These are phyloP conservation scores for Carpinus fangiana DNA, from an alignment of 306 rosid species.

Conservation along the genomic window DNA sequence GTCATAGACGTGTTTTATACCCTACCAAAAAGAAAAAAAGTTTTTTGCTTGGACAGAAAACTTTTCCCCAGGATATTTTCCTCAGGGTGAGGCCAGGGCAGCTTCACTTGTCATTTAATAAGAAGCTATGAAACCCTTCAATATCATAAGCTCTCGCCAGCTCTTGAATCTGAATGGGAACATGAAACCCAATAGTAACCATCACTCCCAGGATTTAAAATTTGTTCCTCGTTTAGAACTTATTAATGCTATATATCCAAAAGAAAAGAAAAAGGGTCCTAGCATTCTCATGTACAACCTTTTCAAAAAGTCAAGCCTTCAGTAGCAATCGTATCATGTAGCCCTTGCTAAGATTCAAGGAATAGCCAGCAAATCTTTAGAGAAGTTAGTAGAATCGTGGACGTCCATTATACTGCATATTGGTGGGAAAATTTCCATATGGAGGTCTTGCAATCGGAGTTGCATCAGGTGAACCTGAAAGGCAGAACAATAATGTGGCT, in stretches of 20 bases:
- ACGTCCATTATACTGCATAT: constrained; percentile 26
- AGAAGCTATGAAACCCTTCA: too few species aligned
- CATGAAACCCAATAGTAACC: background rate
- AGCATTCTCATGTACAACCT: background rate
- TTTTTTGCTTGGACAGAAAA: too few species aligned
- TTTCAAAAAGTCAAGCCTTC: background rate
- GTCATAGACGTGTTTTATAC: too few species aligned
- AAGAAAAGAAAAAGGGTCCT: background rate
- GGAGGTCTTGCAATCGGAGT: constrained; percentile 33
- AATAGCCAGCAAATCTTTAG: constrained; percentile 11
- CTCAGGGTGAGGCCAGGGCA: too few species aligned
- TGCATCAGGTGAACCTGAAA: constrained; percentile 44
- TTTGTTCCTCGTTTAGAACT: background rate
- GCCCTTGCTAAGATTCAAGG: background rate
- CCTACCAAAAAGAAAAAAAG: too few species aligned
- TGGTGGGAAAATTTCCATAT: constrained; percentile 24
- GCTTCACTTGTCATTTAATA: too few species aligned
- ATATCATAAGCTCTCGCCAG: too few species aligned
- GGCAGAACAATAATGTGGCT: constrained; percentile 18
- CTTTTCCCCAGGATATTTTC: too few species aligned
- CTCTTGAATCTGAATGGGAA: background rate
- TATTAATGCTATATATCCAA: background rate
- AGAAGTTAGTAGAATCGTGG: constrained; percentile 32
- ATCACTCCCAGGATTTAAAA: background rate
- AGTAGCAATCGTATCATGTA: background rate